phyloP scores from a whole-genome alignment of 495 filamentous ascomycete genomes.

The Platismatia glauca region DNA sequence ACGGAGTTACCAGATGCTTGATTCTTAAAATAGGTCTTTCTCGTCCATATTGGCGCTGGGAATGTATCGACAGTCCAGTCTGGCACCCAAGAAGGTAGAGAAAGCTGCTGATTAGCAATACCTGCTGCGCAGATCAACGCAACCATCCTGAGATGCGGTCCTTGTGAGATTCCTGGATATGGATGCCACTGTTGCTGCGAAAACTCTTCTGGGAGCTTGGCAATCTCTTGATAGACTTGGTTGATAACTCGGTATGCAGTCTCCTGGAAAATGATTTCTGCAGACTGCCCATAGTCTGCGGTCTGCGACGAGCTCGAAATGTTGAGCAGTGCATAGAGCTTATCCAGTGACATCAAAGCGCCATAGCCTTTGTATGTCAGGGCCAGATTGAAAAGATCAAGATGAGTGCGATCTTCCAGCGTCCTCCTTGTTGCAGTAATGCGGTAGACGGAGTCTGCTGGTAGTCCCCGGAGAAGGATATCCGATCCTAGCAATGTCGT shows the following conservation, averaged over 20 bases:
- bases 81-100: neutral
- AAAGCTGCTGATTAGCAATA: neutral
- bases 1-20: neutral
- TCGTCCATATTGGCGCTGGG: neutral
- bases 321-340: neutral
- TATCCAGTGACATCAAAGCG: neutral
- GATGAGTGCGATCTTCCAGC: neutral
- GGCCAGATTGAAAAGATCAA: neutral
- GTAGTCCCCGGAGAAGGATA: neutral
- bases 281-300: neutral
- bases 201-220: neutral
- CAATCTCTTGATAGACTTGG: neutral
- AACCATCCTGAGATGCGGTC: neutral
- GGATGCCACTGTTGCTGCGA: conserved; percentile 1
- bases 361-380: neutral
- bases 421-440: neutral
- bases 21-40: neutral
- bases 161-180: neutral
- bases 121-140: conserved; percentile 1
- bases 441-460: neutral
- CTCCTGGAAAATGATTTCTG: neutral
- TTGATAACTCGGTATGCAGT: neutral
- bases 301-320: neutral
- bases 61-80: neutral
- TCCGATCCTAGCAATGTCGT: neutral